A percentile compares a stretch with the other conserved stretches of the same genome.
These are phyloP conservation scores for Penicillium sp. DNA, from an alignment of 2,329 filamentous ascomycete species.

Conservation along the genomic window DNA sequence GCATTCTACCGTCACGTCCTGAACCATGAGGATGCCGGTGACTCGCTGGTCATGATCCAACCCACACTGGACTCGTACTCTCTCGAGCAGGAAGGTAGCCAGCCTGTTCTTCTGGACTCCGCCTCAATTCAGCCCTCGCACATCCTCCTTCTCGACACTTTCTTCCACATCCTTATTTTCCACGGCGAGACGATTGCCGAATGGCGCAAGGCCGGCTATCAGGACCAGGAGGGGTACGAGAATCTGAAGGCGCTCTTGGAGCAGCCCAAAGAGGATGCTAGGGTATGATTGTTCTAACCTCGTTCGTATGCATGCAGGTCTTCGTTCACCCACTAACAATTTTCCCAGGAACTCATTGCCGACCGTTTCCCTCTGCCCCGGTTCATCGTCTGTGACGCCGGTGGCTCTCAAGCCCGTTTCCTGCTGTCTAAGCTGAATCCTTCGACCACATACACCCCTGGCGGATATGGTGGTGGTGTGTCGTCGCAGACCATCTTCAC, in stretches of 20 bases:
- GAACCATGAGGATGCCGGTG: slow-evolving; percentile 95
- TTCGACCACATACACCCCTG: slow-evolving; percentile 92
- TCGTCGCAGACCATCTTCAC: slow-evolving; percentile 98
- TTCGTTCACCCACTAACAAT: slow-evolving; percentile 8
- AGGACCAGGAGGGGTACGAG: slow-evolving; percentile 97
- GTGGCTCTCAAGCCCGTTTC: slow-evolving; percentile 96
- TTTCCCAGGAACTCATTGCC: slow-evolving; percentile 79
- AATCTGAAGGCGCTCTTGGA: slow-evolving; percentile 89
- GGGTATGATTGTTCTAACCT: slow-evolving; percentile 59
- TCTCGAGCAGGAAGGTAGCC: slow-evolving; percentile 89
- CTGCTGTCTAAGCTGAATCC: slow-evolving; percentile 95
- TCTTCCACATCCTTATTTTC: slow-evolving; percentile 99
- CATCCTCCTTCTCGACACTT: slow-evolving; percentile 91
- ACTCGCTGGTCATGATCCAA: slow-evolving; percentile 98
- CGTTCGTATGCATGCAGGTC: neutral
- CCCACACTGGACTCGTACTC: slow-evolving; percentile 97
- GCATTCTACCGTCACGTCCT: slow-evolving; percentile 98
- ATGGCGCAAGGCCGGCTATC: slow-evolving; percentile 97
- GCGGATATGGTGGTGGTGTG: slow-evolving; percentile 85
- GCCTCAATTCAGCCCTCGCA: slow-evolving; percentile 94
- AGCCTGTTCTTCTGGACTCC: slow-evolving; percentile 93
- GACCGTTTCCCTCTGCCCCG: slow-evolving; percentile 97
- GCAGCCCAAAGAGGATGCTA: slow-evolving; percentile 93
- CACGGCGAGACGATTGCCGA: slow-evolving; percentile 97
- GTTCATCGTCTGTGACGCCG: slow-evolving; percentile 98